A percentile compares a stretch with the other conserved stretches of the same genome.
Evolutionary conservation across 441 rosid species (phyloP).

Genomic region (Brassica balearica): DNA sequence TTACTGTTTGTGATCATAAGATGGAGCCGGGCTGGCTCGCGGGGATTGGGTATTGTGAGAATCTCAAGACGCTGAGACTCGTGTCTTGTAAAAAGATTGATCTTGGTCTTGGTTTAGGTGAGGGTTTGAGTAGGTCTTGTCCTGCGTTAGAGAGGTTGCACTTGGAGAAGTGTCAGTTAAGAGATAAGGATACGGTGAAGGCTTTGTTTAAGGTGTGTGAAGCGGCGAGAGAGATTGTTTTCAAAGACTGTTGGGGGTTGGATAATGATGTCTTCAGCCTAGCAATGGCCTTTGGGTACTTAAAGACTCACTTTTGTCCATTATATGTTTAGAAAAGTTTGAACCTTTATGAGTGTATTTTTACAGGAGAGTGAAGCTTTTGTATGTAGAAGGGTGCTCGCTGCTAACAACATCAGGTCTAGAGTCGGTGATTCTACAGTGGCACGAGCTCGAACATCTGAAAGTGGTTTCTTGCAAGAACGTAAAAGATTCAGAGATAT

Average conservation of each 20-base stretch:
- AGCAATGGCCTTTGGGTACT: slow-evolving; percentile 62
- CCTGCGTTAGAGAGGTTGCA: slow-evolving; percentile 68
- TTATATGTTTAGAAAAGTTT: no score
- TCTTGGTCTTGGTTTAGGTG: slow-evolving; percentile 50
- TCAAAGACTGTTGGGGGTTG: slow-evolving; percentile 79
- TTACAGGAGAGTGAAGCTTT: slow-evolving; percentile 63
- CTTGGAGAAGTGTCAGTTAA: slow-evolving; percentile 66
- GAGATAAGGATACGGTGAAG: slow-evolving; percentile 58
- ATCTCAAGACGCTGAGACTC: slow-evolving; percentile 68
- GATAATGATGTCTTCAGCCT: slow-evolving; percentile 61
- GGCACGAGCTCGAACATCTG: slow-evolving; percentile 66
- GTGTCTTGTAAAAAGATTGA: slow-evolving; percentile 64
- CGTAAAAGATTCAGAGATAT: slow-evolving; percentile 61
- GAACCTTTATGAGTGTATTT: neutral
- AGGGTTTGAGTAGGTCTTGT: slow-evolving; percentile 53
- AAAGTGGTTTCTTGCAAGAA: slow-evolving; percentile 65
- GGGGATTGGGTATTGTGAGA: slow-evolving; percentile 68
- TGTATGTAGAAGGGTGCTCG: slow-evolving; percentile 71
- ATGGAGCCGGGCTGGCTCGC: slow-evolving; percentile 77
- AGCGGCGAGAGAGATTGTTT: slow-evolving; percentile 59
- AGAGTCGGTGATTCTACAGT: slow-evolving; percentile 61
- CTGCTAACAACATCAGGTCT: slow-evolving; percentile 63
- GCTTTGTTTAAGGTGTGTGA: slow-evolving; percentile 65
- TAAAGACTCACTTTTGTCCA: neutral
- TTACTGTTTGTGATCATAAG: slow-evolving; percentile 63